These are phyloP conservation scores for Pichia sp. DNA, from an alignment of 1,139 yeast genomes.

Conservation along the genomic window DNA sequence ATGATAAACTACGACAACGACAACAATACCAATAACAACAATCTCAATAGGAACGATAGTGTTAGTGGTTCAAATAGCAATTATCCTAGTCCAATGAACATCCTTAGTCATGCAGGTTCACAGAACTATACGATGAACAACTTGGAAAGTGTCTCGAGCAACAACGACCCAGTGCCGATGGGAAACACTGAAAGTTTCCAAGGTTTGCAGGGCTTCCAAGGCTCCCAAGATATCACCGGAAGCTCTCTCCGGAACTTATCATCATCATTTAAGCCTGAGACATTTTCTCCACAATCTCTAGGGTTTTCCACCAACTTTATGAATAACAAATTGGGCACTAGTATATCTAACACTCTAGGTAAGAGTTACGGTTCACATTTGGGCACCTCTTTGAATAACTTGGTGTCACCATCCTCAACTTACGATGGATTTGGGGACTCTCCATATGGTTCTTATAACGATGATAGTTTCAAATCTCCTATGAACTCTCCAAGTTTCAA, in stretches of 20 bases:
- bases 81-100: too few species aligned
- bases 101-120: too few species aligned
- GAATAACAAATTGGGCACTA: constrained; percentile 5
- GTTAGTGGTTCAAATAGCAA: too few species aligned
- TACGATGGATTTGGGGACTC: constrained; percentile 28
- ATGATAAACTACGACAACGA: too few species aligned
- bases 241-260: too few species aligned
- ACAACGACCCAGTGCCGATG: too few species aligned
- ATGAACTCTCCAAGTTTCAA: constrained; percentile 29
- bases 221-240: too few species aligned
- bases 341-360: constrained; percentile 11
- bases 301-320: constrained; percentile 14
- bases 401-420: constrained; percentile 27
- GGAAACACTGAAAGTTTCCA: too few species aligned
- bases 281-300: constrained; percentile 23
- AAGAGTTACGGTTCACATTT: constrained; percentile 25
- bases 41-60: neutral
- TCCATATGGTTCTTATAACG: constrained; percentile 29
- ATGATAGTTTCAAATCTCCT: constrained; percentile 28
- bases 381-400: constrained; percentile 25
- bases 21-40: neutral
- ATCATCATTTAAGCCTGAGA: constrained; percentile 14
- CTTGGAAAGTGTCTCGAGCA: too few species aligned
- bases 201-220: too few species aligned
- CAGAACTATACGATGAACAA: too few species aligned